phyloP scores from a whole-genome alignment of 2,329 filamentous ascomycete species.

The Alternaria brassicae region DNA sequence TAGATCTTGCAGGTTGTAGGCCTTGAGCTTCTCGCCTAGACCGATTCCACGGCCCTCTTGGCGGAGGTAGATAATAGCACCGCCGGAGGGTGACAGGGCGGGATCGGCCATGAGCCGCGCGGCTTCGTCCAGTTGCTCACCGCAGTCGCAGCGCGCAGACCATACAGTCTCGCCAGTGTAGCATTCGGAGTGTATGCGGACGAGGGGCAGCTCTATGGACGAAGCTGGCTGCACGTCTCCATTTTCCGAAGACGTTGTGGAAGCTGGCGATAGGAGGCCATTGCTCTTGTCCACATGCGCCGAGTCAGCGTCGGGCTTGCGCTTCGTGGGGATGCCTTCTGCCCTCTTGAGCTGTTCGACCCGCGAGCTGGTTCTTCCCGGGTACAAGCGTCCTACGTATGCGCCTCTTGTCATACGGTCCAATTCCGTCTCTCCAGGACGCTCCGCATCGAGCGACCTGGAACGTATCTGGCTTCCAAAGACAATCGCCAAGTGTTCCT shows the following conservation, averaged over 20 bases:
- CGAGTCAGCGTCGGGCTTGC: constrained; percentile 14
- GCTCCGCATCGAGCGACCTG: constrained; percentile 72
- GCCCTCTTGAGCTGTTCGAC: constrained; percentile 60
- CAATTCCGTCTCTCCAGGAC: constrained; percentile 81
- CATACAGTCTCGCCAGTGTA: constrained; percentile 99
- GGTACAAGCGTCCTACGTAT: constrained; percentile 86
- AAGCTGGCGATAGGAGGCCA: constrained; percentile 26
- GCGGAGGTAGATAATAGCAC: constrained; percentile 92
- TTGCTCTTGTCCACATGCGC: constrained; percentile 15
- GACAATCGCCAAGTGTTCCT: constrained; percentile 96
- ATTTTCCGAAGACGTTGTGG: constrained; percentile 36
- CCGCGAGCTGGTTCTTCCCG: constrained; percentile 79
- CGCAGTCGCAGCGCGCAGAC: constrained; percentile 97
- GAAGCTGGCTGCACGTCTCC: constrained; percentile 37
- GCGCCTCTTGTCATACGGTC: constrained; percentile 94
- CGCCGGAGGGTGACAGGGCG: constrained; percentile 66
- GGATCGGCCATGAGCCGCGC: constrained; percentile 87
- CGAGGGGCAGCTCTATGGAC: constrained; percentile 68
- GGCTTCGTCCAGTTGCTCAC: constrained; percentile 96
- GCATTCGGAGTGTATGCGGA: constrained; percentile 96
- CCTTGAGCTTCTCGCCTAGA: constrained; percentile 93
- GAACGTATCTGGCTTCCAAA: constrained; percentile 85
- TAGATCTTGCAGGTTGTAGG: constrained; percentile 96
- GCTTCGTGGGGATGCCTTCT: constrained; percentile 36
- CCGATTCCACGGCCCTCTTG: constrained; percentile 97